A percentile compares a stretch with the other conserved stretches of the same genome.
Evolutionary conservation across 169 alveolate species (phyloP).

Genomic region (Plasmodium fragile): DNA sequence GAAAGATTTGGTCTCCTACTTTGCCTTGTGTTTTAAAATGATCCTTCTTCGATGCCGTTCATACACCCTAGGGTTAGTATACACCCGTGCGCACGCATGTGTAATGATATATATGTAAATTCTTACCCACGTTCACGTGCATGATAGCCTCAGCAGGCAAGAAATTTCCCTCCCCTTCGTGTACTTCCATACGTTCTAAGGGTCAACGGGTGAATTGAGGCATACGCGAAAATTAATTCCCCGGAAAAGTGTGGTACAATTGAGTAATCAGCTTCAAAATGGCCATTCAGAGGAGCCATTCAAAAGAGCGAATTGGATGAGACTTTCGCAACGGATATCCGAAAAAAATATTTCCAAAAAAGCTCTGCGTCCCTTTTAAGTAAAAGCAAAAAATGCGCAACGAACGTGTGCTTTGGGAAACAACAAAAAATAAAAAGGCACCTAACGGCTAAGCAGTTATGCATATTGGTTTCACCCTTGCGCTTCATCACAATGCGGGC

Average conservation of each 20-base stretch:
- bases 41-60: background rate
- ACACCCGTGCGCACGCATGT: background rate
- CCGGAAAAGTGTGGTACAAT: background rate
- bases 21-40: background rate
- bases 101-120: background rate
- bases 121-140: background rate
- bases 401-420: background rate
- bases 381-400: background rate
- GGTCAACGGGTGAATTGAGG: background rate
- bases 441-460: background rate
- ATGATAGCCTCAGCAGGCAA: background rate
- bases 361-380: background rate
- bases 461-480: background rate
- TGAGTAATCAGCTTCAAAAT: background rate
- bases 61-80: background rate
- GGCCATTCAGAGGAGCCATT: background rate
- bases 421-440: background rate
- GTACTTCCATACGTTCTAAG: background rate
- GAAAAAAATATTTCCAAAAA: background rate
- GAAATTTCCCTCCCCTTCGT: background rate
- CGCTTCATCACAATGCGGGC: background rate
- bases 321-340: background rate
- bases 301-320: background rate
- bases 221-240: background rate
- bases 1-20: background rate